A percentile compares a stretch with the other conserved stretches of the same genome.
These are phyloP conservation scores for Naganishia randhawae DNA, from an alignment of 768 basidiomycete genomes.

Conservation along the genomic window DNA sequence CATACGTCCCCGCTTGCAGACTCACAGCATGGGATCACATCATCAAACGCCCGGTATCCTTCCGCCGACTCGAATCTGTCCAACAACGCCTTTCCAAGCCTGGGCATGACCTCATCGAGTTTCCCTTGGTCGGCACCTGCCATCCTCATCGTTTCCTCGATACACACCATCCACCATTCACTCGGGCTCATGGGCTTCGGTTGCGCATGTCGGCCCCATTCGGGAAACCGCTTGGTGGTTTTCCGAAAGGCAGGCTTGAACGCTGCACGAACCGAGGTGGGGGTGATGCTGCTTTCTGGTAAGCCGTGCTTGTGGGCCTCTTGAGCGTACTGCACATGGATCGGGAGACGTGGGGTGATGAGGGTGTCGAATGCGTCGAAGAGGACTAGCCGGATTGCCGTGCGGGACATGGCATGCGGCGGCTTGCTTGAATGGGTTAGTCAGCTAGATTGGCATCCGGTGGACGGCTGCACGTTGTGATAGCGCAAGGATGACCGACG, in stretches of 20 bases:
- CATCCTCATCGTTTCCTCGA: constrained; percentile 36
- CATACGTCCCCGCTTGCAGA: neutral
- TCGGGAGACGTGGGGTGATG: constrained; percentile 43
- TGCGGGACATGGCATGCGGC: constrained; percentile 19
- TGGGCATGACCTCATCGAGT: constrained; percentile 30
- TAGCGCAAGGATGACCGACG: too few species aligned
- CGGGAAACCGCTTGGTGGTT: constrained; percentile 33
- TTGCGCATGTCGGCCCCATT: constrained; percentile 39
- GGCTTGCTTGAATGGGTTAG: neutral
- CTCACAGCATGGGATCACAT: constrained; percentile 40
- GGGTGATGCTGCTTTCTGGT: constrained; percentile 26
- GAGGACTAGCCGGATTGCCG: constrained; percentile 43
- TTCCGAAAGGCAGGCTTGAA: constrained; percentile 46
- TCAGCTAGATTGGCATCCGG: too few species aligned
- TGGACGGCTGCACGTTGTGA: too few species aligned
- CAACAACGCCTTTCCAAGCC: constrained; percentile 37
- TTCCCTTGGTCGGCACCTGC: constrained; percentile 38
- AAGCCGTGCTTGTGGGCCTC: constrained; percentile 42
- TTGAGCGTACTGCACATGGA: constrained; percentile 48
- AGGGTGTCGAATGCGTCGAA: constrained; percentile 50
- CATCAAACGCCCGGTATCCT: constrained; percentile 44
- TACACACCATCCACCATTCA: constrained; percentile 47
- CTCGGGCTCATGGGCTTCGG: constrained; percentile 39
- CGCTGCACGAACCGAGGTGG: constrained; percentile 35
- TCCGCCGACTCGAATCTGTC: constrained; percentile 41